Base-by-base conservation (phyloP, 2,329 filamentous ascomycete species). In the Tolypocladium album region DNA sequence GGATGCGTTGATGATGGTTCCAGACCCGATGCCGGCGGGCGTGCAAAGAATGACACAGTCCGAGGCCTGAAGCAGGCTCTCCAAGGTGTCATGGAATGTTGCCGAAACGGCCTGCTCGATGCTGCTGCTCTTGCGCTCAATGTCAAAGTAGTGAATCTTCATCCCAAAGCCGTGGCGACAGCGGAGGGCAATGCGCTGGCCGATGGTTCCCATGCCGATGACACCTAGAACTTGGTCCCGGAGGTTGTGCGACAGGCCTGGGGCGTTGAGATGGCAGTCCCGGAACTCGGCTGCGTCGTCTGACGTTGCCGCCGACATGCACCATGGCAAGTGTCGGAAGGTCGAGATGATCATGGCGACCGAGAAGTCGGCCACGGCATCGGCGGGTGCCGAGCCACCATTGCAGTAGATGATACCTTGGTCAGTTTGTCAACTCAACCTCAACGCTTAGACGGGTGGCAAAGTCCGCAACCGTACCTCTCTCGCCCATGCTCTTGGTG, bases 351-450 rank as follows among this genome's bases (percentile, higher is more conserved):
- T 82, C 65, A 88, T 80, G 67, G 85, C 86, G 47, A 89, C 77
- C 22, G 86, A 84, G 62, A 88, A 84, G 70, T 91, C 88, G 57
- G 88, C 87, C 1, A 90, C 88, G 5, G 87, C 84, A 67, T 91
- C 88, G 8, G 86, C 86, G 42, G 86, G 87, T 0, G 88, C 87
- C 1, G 84, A 79, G 1, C 87, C 87, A 3, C 84, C 82, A 73
- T 91, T 90, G 77, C 88, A 90, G 74, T 90, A 91, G 58, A 87
- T 73, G 63, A 89, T 82, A 43, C 84, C 82, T 82, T 82, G 57
- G 0, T 2, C 13, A 9, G 39, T 9, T 2, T 11, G 55, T 40
- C 27, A 56, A 59, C 34, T 40, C 22, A 38, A 17, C 11, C 3
- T 20, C 15, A 7, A 20, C 24, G 17, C n/a, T 17, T 20, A 1